Evolutionary conservation across 495 filamentous ascomycete genomes (phyloP), one percentile per base, ranked within the genome.

Genomic region (Coniosporium apollinis): DNA sequence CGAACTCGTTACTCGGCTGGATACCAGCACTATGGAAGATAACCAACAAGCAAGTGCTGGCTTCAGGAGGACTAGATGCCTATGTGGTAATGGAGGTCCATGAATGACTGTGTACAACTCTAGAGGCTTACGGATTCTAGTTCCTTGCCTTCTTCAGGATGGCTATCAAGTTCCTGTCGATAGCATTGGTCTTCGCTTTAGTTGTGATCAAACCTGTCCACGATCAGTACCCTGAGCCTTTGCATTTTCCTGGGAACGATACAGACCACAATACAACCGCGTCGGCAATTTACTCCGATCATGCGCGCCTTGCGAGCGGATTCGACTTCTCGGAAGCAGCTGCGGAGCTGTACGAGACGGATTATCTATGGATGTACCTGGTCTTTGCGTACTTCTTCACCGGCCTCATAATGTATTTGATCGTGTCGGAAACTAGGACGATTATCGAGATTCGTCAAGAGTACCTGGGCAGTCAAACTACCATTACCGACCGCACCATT

Each of bases 121-220:
- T n/a, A n/a, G n/a, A n/a, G n/a, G n/a, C n/a, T n/a, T n/a, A n/a
- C n/a, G 16, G 14, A 14, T 41, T 30, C 16, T 46, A 86, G 81
- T 94, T 96, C 46, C 65, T 99, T 9, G 71, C 74, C 16, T 96
- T 96, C 59, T 94, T 94, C 60, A 82, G 84, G 50, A 84, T 94
- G 69, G 76, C 89, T 13, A 80, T 85, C 33, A 78, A 80, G 44
- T 79, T 94, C 43, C 72, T 94, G 20, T 56, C 66, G 6, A 60
- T 76, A 26, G 74, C 89, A 35, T 72, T 92, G 32, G 66, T 92
- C 52, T 78, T 94, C 51, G 75, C 84, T 28, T 60, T 75, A 14
- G 63, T 70, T 2, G 70, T 99, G 3, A 76, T 99, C 41, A 73
- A 79, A 29, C 91, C 91, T 1, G 72, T 96, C 18, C 85, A 96